These are phyloP conservation scores for Colletotrichum musae DNA, from an alignment of 2,329 filamentous ascomycete genomes.

Conservation along the genomic window DNA sequence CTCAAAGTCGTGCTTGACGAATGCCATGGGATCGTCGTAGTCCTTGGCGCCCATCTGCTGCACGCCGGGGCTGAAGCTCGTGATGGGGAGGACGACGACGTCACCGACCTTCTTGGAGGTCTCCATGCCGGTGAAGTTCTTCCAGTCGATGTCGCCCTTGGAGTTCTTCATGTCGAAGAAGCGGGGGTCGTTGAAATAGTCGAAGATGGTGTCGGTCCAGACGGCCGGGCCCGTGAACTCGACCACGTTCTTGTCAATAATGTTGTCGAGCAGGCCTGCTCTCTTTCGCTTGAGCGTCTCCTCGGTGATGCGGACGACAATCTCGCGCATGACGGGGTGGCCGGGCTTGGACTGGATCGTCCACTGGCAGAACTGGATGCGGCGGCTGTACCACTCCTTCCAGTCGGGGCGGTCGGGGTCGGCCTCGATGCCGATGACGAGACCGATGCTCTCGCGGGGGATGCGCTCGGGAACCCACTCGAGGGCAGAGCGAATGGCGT, in stretches of 20 bases:
- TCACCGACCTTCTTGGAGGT: constrained; percentile 90
- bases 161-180: constrained; percentile 87
- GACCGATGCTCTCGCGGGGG: constrained; percentile 82
- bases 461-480: constrained; percentile 90
- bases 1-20: constrained; percentile 97
- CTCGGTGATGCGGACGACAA: constrained; percentile 88
- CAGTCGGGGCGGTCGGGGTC: constrained; percentile 95
- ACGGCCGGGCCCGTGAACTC: constrained; percentile 95
- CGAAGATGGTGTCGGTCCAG: constrained; percentile 94
- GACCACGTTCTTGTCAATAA: constrained; percentile 80
- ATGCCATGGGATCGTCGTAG: constrained; percentile 93
- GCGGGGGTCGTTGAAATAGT: constrained; percentile 91
- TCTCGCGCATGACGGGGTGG: constrained; percentile 90
- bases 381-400: constrained; percentile 94
- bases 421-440: constrained; percentile 95
- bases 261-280: constrained; percentile 72
- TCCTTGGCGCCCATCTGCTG: constrained; percentile 93
- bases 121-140: constrained; percentile 91
- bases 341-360: constrained; percentile 97
- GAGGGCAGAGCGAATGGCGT: constrained; percentile 83
- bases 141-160: constrained; percentile 83
- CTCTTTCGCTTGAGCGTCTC: constrained; percentile 83
- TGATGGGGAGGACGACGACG: constrained; percentile 94
- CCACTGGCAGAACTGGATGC: constrained; percentile 99
- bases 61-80: constrained; percentile 96